Evolutionary conservation across 176 grass and related monocot genomes (phyloP).

Genomic region (Musa itinerans): DNA sequence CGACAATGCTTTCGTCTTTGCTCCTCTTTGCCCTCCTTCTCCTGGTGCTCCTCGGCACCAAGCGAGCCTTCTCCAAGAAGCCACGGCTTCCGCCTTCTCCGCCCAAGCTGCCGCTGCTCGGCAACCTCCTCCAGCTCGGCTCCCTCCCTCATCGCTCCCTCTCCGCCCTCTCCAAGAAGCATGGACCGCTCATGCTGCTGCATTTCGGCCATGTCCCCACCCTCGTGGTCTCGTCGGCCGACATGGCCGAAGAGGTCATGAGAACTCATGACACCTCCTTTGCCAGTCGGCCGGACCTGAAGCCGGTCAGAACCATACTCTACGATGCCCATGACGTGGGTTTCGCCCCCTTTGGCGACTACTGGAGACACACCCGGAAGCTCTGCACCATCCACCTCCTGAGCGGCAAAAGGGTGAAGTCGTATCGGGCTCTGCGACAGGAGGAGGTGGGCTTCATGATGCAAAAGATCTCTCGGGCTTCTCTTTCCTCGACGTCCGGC

Average conservation of each 20-base stretch:
- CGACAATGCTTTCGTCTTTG: background rate
- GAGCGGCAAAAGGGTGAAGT: background rate
- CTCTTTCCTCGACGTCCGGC: background rate
- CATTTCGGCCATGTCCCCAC: conserved; percentile 3
- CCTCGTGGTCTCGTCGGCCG: conserved; percentile 13
- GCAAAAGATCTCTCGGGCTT: background rate
- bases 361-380: conserved; percentile 21
- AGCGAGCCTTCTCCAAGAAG: background rate
- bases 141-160: conserved; percentile 18
- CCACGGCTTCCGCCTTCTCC: conserved; percentile 20
- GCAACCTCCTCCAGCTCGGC: conserved; percentile 19
- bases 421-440: background rate
- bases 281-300: conserved; percentile 10
- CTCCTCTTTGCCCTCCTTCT: background rate
- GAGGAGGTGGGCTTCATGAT: conserved; percentile 17
- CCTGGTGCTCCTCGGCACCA: background rate
- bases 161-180: conserved; percentile 3
- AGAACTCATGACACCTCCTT: conserved; percentile 22
- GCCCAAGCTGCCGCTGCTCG: conserved; percentile 23
- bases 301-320: background rate
- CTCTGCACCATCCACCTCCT: conserved; percentile 14
- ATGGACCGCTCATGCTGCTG: conserved; percentile 21
- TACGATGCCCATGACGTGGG: background rate
- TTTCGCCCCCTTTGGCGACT: conserved; percentile 14
- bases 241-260: conserved; percentile 21